Percentiles rank a stretch among this genome's conserved stretches.
These are phyloP conservation scores for Spathaspora arborariae DNA, from an alignment of 805 yeast species.

Conservation along the genomic window DNA sequence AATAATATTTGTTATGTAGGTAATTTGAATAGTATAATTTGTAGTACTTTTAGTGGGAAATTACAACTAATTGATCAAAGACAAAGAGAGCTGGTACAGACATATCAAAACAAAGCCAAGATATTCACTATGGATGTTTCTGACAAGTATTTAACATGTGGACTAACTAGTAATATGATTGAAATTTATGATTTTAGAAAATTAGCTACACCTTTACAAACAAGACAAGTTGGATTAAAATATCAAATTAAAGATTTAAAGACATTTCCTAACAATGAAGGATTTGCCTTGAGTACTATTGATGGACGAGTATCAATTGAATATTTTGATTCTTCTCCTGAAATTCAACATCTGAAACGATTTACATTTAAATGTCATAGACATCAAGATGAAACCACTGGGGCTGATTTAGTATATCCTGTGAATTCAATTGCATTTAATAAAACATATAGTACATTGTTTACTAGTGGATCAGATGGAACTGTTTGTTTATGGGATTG, in stretches of 20 bases:
- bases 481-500: constrained; percentile 50
- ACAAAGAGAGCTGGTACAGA: constrained; percentile 8
- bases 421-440: constrained; percentile 48
- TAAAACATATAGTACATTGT: constrained; percentile 33
- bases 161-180: constrained; percentile 48
- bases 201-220: constrained; percentile 40
- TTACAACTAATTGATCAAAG: constrained; percentile 46
- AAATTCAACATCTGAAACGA: constrained; percentile 37
- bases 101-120: constrained; percentile 16
- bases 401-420: constrained; percentile 50
- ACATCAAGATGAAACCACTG: constrained; percentile 28
- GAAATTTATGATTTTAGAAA: constrained; percentile 54
- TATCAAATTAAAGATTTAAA: constrained; percentile 59
- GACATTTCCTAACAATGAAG: constrained; percentile 50
- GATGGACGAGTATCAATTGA: constrained; percentile 83
- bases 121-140: constrained; percentile 61
- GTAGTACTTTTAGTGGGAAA: constrained; percentile 63
- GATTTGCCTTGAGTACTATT: constrained; percentile 67
- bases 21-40: constrained; percentile 32
- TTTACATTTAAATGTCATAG: constrained; percentile 87
- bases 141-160: constrained; percentile 44
- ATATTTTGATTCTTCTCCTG: constrained; percentile 49
- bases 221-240: constrained; percentile 61
- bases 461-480: constrained; percentile 53
- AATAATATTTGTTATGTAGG: constrained; percentile 28